A percentile compares a stretch with the other conserved stretches of the same genome.
Evolutionary conservation across 2,329 filamentous ascomycete species (phyloP).

Genomic region (Podosphaera xanthii): DNA sequence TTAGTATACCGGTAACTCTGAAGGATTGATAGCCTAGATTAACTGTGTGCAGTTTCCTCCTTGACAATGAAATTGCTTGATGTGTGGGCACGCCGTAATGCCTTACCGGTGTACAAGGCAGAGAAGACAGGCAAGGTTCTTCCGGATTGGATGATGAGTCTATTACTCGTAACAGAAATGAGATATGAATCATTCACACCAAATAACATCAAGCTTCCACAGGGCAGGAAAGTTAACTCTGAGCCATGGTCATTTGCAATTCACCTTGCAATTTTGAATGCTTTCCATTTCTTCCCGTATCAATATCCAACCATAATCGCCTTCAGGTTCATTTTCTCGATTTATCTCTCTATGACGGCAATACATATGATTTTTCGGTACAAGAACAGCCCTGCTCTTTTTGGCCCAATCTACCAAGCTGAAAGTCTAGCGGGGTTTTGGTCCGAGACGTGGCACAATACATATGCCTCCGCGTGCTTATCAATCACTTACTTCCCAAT

Average conservation of each 20-base stretch:
- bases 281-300: constrained; percentile 19
- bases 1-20: constrained; percentile 6
- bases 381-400: constrained; percentile 18
- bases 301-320: constrained; percentile 17
- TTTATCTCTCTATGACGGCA: constrained; percentile 21
- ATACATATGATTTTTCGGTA: constrained; percentile 19
- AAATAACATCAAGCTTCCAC: constrained; percentile 17
- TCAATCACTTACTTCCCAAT: constrained; percentile 19
- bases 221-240: constrained; percentile 16
- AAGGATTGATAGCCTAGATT: background rate
- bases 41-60: constrained; percentile 4
- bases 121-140: constrained; percentile 7
- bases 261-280: constrained; percentile 16
- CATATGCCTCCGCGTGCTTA: constrained; percentile 19
- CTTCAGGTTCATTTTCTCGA: constrained; percentile 18
- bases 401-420: constrained; percentile 19
- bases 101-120: constrained; percentile 16
- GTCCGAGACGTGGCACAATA: constrained; percentile 22
- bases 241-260: constrained; percentile 18
- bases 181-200: constrained; percentile 22
- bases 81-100: constrained; percentile 17
- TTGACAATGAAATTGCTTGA: constrained; percentile 21
- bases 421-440: constrained; percentile 19
- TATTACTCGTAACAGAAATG: constrained; percentile 19
- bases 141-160: constrained; percentile 13